phyloP scores from a whole-genome alignment of 805 yeast genomes.

The Nakazawaea anatomiae region DNA sequence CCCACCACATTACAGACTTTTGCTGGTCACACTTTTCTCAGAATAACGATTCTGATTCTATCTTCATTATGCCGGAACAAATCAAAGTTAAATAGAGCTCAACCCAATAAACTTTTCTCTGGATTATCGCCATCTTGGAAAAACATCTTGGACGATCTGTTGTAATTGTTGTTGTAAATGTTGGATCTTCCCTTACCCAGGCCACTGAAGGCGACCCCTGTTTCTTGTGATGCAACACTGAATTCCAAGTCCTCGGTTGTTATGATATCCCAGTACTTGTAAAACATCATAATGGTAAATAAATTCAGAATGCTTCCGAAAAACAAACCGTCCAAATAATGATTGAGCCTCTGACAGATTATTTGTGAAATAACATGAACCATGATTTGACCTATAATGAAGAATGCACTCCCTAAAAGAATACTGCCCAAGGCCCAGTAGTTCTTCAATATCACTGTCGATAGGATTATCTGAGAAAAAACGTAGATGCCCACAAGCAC shows the following conservation, averaged over 20 bases:
- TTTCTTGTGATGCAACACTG: constrained; percentile 54
- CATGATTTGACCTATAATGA: constrained; percentile 74
- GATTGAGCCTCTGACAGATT: constrained; percentile 69
- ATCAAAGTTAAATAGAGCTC: not conserved
- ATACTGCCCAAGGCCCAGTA: constrained; percentile 92
- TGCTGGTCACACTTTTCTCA: too few species aligned
- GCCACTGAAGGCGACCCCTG: constrained; percentile 19
- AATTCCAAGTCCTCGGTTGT: constrained; percentile 94
- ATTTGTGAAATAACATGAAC: constrained; percentile 60
- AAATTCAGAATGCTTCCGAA: constrained; percentile 78
- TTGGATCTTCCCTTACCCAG: not conserved
- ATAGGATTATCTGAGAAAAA: constrained; percentile 62
- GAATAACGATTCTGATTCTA: too few species aligned
- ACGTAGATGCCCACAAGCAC: constrained; percentile 56
- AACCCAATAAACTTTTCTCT: not conserved
- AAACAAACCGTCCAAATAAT: constrained; percentile 86
- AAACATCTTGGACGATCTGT: not conserved
- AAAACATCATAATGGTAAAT: constrained; percentile 88
- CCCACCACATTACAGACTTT: too few species aligned
- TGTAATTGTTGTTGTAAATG: not conserved
- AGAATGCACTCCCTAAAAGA: constrained; percentile 61
- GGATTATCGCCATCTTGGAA: not conserved
- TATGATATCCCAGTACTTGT: constrained; percentile 94
- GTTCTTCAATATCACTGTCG: constrained; percentile 61
- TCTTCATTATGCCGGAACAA: too few species aligned